Conservation (phyloP, 306 rosid species). For the Lagenaria siceraria region DNA sequence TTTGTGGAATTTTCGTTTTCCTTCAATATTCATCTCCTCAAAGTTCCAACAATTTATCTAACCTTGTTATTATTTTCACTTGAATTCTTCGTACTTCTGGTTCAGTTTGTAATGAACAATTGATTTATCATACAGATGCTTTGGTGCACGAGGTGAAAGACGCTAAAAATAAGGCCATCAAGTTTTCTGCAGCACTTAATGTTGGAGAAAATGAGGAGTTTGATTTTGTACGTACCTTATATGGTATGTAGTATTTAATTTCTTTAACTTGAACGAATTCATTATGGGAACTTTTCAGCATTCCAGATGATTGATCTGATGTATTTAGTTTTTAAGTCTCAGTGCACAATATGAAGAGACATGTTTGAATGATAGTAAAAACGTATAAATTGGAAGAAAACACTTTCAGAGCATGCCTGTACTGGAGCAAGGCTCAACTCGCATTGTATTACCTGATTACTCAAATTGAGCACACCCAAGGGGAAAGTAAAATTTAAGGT, state of each 20-base stretch:
- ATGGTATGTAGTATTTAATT: slow-evolving; percentile 10
- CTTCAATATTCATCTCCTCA: neutral
- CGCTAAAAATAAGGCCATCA: slow-evolving; percentile 14
- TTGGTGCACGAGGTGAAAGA: slow-evolving; percentile 19
- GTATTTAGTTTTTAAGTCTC: neutral
- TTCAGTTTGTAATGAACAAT: neutral
- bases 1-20: neutral
- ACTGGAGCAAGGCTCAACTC: neutral
- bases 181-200: slow-evolving; percentile 17
- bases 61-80: neutral
- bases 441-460: neutral
- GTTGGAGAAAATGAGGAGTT: slow-evolving; percentile 30
- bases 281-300: neutral
- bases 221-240: slow-evolving; percentile 11
- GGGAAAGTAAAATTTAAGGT: neutral
- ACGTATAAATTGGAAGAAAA: neutral
- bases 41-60: neutral
- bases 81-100: neutral
- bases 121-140: slow-evolving; percentile 20
- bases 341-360: neutral
- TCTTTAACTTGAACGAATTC: neutral
- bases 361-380: neutral
- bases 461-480: neutral
- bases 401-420: neutral
- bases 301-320: neutral